Conservation (phyloP, 768 basidiomycete genomes). For the Ramaria sp. region DNA sequence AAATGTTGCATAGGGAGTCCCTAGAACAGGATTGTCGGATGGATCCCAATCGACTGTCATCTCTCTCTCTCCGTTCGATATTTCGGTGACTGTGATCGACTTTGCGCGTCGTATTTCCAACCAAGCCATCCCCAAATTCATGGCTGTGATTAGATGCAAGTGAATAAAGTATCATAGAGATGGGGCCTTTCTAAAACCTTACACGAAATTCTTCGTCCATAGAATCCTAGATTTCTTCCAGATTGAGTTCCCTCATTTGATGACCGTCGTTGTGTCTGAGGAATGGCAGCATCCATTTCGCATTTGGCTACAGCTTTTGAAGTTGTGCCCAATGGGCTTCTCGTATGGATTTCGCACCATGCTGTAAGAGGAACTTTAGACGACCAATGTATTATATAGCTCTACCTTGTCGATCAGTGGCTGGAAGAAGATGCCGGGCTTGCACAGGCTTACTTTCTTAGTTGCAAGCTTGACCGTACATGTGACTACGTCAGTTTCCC, state of each 20-base stretch:
- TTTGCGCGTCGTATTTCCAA: slow-evolving; percentile 3
- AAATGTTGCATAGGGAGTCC: background rate
- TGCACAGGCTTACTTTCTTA: background rate
- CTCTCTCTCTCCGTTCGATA: background rate
- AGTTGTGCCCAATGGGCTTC: background rate
- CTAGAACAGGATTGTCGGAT: background rate
- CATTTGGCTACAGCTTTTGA: background rate
- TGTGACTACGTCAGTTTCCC: background rate
- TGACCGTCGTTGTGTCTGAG: background rate
- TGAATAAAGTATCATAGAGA: background rate
- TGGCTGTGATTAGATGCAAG: background rate
- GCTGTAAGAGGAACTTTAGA: slow-evolving; percentile 1
- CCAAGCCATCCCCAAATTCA: slow-evolving; percentile 2
- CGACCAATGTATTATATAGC: slow-evolving; percentile 3
- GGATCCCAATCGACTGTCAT: background rate
- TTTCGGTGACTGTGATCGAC: background rate
- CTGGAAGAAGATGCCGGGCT: background rate
- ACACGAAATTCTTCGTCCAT: background rate
- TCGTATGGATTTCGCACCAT: slow-evolving; percentile 4
- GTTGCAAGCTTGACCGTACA: background rate
- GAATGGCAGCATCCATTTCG: slow-evolving; percentile 2
- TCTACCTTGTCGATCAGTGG: background rate
- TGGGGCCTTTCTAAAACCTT: background rate
- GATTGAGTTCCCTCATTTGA: background rate
- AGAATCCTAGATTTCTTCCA: background rate